Evolutionary conservation across 2,329 filamentous ascomycete genomes (phyloP), one percentile per base, ranked within the genome.

Genomic region (Rhynchosporium agropyri): DNA sequence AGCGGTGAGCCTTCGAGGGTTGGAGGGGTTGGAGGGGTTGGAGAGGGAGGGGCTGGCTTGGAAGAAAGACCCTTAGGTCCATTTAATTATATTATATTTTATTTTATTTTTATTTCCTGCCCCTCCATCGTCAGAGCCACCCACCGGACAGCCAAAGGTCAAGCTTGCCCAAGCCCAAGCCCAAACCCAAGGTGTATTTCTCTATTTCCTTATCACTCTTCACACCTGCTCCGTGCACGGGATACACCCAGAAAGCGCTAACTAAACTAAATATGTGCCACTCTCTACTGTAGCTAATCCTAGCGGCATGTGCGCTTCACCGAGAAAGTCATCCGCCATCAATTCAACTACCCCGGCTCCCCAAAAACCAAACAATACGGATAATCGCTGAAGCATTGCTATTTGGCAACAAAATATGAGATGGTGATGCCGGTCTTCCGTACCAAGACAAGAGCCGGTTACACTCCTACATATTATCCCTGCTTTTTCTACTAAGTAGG

Each of bases 231-330:
- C 50, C 50, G 29, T 56, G 43, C 46, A 60, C 51, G 20, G 28
- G 42, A 63, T 61, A 53, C 58, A 63, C 60, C 51, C 60, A 26
- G 38, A 46, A 8, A 57, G 12, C 36, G 43, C 42, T 50, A 55
- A 6, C 45, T 42, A 51, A 40, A 4, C 10, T 12, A 6, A 48
- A 29, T 53, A 60, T 28, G 48, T 38, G 43, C 20, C 7, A 36
- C 58, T 36, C 60, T 36, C 51, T 46, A 43, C 33, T 26, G n/a
- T 13, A 29, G 29, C 29, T 42, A n/a, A 60, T 60, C 58, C 58
- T 60, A 38, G 62, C 61, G 61, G 50, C 57, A 56, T 60, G 33
- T 55, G 61, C 61, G 61, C 61, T 56, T 55, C 51, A 48, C 49
- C 61, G n/a, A 63, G 57, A 60, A 49, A 49, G 61, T 60, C 57